Conservation (phyloP, 352 stramenopile genomes). For the Pythium utonaiense region DNA sequence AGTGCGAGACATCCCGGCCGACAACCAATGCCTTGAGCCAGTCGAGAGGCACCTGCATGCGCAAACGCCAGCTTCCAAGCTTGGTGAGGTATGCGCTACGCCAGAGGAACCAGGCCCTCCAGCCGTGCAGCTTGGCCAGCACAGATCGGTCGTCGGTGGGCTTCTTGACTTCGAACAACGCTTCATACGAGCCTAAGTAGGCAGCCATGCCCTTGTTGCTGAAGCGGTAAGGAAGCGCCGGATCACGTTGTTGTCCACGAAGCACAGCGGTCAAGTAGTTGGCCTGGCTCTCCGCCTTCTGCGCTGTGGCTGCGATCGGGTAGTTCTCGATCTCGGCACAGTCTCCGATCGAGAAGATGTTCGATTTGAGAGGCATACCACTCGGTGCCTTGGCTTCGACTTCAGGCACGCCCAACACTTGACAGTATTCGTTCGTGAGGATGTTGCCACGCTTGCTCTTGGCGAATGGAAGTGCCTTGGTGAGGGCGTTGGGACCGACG, state of each 20-base stretch:
- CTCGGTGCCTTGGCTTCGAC: conserved; percentile 53
- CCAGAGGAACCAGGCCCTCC: conserved; percentile 91
- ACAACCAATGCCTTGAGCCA: conserved; percentile 97
- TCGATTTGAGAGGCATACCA: conserved; percentile 63
- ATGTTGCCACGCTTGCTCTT: conserved; percentile 83
- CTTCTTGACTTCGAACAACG: conserved; percentile 80
- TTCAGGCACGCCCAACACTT: conserved; percentile 62
- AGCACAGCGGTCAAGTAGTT: conserved; percentile 59
- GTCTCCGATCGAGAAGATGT: conserved; percentile 95
- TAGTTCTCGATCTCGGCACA: conserved; percentile 87
- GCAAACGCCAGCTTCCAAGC: conserved; percentile 90
- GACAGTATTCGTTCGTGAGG: conserved; percentile 80
- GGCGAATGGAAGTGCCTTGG: conserved; percentile 66
- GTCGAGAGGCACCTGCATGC: conserved; percentile 94
- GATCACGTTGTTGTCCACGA: conserved; percentile 45
- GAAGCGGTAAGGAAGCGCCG: conserved; percentile 63
- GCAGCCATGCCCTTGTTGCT: conserved; percentile 92
- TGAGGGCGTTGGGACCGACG: conserved; percentile 76
- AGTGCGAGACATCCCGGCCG: conserved; percentile 93
- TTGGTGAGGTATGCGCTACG: conserved; percentile 95
- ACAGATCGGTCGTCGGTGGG: conserved; percentile 33
- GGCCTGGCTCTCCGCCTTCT: conserved; percentile 86
- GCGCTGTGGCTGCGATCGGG: conserved; percentile 88
- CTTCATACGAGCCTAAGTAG: conserved; percentile 91
- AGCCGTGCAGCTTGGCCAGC: conserved; percentile 71